phyloP scores from a whole-genome alignment of 805 yeast species.

The Martiniozyma abietophila region DNA sequence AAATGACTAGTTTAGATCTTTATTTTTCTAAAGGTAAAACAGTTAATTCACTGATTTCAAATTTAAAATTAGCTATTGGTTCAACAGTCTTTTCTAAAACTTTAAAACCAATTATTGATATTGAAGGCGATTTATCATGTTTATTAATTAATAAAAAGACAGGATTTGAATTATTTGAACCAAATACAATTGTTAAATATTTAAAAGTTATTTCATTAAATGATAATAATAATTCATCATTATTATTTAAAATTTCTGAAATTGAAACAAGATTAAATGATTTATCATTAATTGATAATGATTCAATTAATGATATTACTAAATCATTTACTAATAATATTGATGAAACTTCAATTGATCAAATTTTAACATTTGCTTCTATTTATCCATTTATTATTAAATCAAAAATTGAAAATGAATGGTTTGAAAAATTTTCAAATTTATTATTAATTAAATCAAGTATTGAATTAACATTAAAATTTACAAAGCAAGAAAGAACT shows the following conservation, averaged over 20 bases:
- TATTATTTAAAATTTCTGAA: background rate
- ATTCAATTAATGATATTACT: no score
- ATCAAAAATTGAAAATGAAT: slow-evolving; percentile 17
- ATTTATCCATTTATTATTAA: slow-evolving; percentile 34
- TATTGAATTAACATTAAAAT: slow-evolving; percentile 35
- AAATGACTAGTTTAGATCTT: no score
- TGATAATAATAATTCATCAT: slow-evolving; percentile 12
- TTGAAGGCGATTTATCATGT: slow-evolving; percentile 4
- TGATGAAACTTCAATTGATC: slow-evolving; percentile 35
- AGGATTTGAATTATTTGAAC: slow-evolving; percentile 45
- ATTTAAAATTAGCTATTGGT: slow-evolving; percentile 34
- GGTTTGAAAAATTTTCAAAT: slow-evolving; percentile 35
- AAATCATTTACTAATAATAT: no score
- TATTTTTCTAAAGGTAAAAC: slow-evolving; percentile 9
- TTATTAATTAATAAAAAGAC: slow-evolving; percentile 26
- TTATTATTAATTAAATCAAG: slow-evolving; percentile 35
- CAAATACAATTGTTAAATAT: slow-evolving; percentile 64
- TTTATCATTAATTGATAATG: background rate
- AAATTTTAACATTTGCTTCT: slow-evolving; percentile 51
- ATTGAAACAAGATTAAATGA: no score
- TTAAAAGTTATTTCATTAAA: slow-evolving; percentile 28
- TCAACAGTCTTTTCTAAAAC: slow-evolving; percentile 5
- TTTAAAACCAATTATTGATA: slow-evolving; percentile 5
- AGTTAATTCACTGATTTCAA: slow-evolving; percentile 26
- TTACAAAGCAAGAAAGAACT: slow-evolving; percentile 35